Base-by-base conservation (phyloP, 805 yeast species). In the Candida silvatica region DNA sequence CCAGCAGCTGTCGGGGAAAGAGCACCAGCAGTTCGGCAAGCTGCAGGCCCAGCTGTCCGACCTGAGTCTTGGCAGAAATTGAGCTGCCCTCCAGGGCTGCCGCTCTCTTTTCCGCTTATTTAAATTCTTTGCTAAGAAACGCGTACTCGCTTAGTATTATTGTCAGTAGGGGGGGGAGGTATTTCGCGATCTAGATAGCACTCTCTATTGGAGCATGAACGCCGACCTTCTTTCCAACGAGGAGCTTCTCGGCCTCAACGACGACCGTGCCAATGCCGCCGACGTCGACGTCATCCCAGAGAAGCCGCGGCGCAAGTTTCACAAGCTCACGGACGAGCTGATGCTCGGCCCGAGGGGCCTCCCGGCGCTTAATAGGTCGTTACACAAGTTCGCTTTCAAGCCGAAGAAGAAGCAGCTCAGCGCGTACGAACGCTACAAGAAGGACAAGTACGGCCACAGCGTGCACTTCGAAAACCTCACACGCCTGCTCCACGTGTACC, bases 321-420 rank as follows among this genome's bases (percentile, higher is more conserved):
- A 69, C 27, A 71, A 67, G 36, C 52, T 82, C 22, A 74, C 74
- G 12, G 71, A 69, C 6, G 70, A 65, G 14, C 63, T 69, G 25
- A 56, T 81, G 35, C 47, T 74, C 5, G 61, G 73, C 3, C 58
- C 59, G 3, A 56, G 67, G n/a, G 92, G 90, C 1, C 50, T 82
- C 28, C 77, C 80, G 1, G 59, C 60, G 32, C 38, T 81, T n/a
- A 51, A 63, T 27, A 52, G 53, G 34, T 51, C 59, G 28, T 61
- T 62, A 2, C 55, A 48, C 20, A 46, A 54, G 12, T 51, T 60
- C 35, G 54, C 56, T 32, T 32, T 32, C 27, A 25, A 27, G 16
- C 6, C 24, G 20, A 24, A 48, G 39, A 20, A 46, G 25, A 29
- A 33, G 25, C 32, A 40, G 44, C 29, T 57, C 61, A 44, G 62